These are phyloP conservation scores for Aschersonia sp. DNA, from an alignment of 2,329 filamentous ascomycete genomes.

Conservation along the genomic window DNA sequence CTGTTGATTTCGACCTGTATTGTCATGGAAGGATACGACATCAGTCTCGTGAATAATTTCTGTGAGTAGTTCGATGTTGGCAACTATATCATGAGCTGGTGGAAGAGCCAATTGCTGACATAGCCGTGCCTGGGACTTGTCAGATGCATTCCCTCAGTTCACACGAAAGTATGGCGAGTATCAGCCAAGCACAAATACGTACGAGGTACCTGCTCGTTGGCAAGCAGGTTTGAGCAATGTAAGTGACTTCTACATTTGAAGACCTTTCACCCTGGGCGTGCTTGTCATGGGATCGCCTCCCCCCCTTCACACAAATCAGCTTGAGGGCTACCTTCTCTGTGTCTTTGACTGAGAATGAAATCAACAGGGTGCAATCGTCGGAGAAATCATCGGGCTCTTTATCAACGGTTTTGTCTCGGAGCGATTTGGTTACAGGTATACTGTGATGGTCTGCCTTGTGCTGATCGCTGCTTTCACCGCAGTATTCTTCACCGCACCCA, in stretches of 20 bases:
- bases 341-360: neutral
- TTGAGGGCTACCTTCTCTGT: neutral
- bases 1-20: slow-evolving; percentile 82
- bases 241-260: slow-evolving; percentile 9
- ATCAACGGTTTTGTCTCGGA: slow-evolving; percentile 53
- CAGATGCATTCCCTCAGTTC: slow-evolving; percentile 41
- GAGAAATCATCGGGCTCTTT: slow-evolving; percentile 52
- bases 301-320: too few species aligned
- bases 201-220: slow-evolving; percentile 45
- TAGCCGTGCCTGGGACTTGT: neutral
- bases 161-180: slow-evolving; percentile 41
- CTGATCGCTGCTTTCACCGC: slow-evolving; percentile 42
- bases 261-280: neutral
- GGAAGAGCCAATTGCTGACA: too few species aligned
- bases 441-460: slow-evolving; percentile 42
- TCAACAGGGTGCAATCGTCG: slow-evolving; percentile 16
- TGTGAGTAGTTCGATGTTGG: slow-evolving; percentile 26
- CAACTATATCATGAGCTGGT: neutral
- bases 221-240: slow-evolving; percentile 46
- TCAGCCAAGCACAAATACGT: slow-evolving; percentile 25
- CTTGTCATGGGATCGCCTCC: neutral
- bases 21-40: slow-evolving; percentile 82
- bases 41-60: slow-evolving; percentile 71
- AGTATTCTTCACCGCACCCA: slow-evolving; percentile 51
- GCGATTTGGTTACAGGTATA: slow-evolving; percentile 53